These are phyloP conservation scores for Eucalyptus brandiana DNA, from an alignment of 345 rosid species.

Conservation along the genomic window DNA sequence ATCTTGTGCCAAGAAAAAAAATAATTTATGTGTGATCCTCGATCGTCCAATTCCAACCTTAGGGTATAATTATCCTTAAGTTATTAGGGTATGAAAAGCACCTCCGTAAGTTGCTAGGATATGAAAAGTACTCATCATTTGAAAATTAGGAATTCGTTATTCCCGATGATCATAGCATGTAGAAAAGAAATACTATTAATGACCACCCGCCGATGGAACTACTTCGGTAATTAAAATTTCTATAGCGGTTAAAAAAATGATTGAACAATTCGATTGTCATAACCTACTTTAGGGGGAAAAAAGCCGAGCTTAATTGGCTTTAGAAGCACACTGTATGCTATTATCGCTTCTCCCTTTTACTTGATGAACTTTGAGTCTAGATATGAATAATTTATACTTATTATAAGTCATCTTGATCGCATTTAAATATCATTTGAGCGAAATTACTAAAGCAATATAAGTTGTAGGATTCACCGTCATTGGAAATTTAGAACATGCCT, in stretches of 20 bases:
- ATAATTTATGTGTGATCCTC: background rate
- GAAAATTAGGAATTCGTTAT: background rate
- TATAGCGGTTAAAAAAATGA: background rate
- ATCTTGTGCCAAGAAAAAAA: background rate
- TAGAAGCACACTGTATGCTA: background rate
- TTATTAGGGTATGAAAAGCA: background rate
- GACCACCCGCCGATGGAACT: background rate
- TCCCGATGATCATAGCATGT: background rate
- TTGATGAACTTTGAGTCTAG: background rate
- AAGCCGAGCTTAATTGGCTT: background rate
- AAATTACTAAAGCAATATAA: background rate
- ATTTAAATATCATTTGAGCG: background rate
- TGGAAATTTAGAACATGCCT: background rate
- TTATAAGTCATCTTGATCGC: background rate
- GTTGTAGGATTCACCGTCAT: background rate
- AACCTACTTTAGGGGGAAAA: background rate
- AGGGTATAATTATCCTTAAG: background rate
- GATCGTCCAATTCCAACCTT: background rate
- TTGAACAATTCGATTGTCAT: background rate
- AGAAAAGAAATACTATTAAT: background rate
- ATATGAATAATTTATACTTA: background rate
- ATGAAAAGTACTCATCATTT: background rate
- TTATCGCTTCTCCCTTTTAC: background rate
- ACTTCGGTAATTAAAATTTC: background rate
- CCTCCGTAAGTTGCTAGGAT: background rate